Conservation (phyloP, 148 eudicot species). For the Camellia lanceoleosa region DNA sequence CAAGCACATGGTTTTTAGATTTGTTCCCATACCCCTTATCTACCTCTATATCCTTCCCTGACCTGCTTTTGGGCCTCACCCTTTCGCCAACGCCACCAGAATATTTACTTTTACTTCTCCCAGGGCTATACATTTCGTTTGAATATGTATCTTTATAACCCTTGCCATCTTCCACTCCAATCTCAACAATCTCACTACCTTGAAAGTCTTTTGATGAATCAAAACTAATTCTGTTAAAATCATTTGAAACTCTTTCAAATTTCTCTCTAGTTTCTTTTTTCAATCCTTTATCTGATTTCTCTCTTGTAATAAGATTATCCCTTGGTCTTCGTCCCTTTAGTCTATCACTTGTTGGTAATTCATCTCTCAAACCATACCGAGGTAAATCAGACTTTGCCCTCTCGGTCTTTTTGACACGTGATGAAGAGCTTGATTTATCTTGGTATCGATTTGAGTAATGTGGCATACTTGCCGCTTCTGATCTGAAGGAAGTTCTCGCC, state of each 20-base stretch:
- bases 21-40: constrained; percentile 11
- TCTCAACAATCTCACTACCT: constrained; percentile 26
- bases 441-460: constrained; percentile 13
- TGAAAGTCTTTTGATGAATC: constrained; percentile 10
- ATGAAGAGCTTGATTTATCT: constrained; percentile 11
- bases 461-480: constrained; percentile 20
- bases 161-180: constrained; percentile 16
- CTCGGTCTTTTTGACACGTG: constrained; percentile 26
- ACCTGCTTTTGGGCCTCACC: constrained; percentile 2
- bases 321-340: constrained; percentile 17
- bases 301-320: constrained; percentile 17
- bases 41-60: constrained; percentile 19
- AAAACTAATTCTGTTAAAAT: constrained; percentile 9
- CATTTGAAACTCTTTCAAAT: constrained; percentile 18
- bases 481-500: constrained; percentile 21
- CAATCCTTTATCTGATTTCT: constrained; percentile 12
- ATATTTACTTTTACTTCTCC: constrained; percentile 14
- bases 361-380: constrained; percentile 14
- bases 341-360: constrained; percentile 19
- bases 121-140: constrained; percentile 26
- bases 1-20: constrained; percentile 12
- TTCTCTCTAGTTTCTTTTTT: constrained; percentile 17
- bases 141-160: constrained; percentile 29
- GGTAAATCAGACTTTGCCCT: constrained; percentile 36
- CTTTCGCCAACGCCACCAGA: constrained; percentile 15